Conservation (phyloP, 352 stramenopile species). For the Halophytophthora batemanensis region DNA sequence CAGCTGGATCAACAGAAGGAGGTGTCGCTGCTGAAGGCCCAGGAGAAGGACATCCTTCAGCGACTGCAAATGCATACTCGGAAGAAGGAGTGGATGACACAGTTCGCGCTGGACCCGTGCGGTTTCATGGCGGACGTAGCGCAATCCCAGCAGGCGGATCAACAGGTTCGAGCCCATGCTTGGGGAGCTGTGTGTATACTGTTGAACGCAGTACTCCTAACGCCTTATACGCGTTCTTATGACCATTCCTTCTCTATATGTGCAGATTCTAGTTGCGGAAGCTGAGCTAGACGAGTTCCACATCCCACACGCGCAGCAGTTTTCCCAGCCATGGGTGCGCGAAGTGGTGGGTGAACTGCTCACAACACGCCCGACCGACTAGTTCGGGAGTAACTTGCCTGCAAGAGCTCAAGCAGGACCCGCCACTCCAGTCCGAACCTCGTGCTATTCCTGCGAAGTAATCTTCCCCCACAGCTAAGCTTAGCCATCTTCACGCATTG, state of each 20-base stretch:
- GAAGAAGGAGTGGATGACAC: constrained; percentile 68
- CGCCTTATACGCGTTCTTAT: not conserved
- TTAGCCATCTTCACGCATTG: no score
- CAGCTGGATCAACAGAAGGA: constrained; percentile 69
- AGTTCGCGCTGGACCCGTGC: constrained; percentile 64
- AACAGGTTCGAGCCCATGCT: constrained; percentile 36
- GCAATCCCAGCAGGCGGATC: constrained; percentile 55
- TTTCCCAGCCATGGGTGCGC: constrained; percentile 70
- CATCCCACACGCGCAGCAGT: constrained; percentile 56
- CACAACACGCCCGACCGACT: constrained; percentile 22
- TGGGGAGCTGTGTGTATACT: not conserved
- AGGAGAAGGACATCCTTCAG: constrained; percentile 52
- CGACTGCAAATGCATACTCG: constrained; percentile 41
- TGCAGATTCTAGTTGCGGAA: constrained; percentile 52
- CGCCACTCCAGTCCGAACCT: constrained; percentile 10
- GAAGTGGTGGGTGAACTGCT: constrained; percentile 29
- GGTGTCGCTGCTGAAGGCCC: constrained; percentile 46
- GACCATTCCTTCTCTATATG: not conserved
- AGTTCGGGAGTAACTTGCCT: not conserved
- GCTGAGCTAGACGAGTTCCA: constrained; percentile 60
- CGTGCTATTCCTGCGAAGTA: no score
- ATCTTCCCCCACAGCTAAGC: no score
- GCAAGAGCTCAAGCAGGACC: not conserved
- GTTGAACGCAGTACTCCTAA: constrained; percentile 1
- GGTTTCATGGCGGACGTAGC: constrained; percentile 60